Conservation (phyloP, 441 rosid genomes). For the Geranium incanum region DNA sequence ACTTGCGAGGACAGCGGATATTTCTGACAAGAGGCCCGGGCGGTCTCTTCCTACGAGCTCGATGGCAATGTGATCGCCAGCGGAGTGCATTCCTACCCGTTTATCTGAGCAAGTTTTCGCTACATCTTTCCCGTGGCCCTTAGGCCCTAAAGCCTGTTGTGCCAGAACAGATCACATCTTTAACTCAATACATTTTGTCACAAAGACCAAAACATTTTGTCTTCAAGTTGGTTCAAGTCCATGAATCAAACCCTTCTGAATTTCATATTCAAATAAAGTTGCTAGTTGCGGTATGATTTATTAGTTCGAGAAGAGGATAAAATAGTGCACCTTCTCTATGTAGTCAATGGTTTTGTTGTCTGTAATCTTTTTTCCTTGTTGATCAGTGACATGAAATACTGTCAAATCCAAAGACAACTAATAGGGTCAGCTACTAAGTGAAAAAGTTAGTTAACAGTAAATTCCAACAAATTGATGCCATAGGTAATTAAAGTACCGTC, state of each 20-base stretch:
- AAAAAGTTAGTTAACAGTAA: not conserved
- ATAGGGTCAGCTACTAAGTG: not conserved
- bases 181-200: not conserved
- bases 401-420: not conserved
- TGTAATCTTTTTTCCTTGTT: constrained; percentile 69
- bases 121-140: constrained; percentile 40
- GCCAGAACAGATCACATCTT: not conserved
- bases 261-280: not conserved
- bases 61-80: constrained; percentile 74
- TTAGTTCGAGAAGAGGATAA: not conserved
- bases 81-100: constrained; percentile 66
- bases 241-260: not conserved
- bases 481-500: constrained; percentile 45
- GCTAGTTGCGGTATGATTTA: not conserved
- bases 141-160: constrained; percentile 73
- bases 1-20: constrained; percentile 69
- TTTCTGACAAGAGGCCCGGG: constrained; percentile 80
- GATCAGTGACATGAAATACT: constrained; percentile 84
- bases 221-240: not conserved
- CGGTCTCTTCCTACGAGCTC: constrained; percentile 83
- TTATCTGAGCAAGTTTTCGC: constrained; percentile 52
- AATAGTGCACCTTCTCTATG: constrained; percentile 61
- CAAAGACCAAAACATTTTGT: not conserved
- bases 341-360: constrained; percentile 64
- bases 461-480: not conserved